phyloP scores from a whole-genome alignment of 176 grass and related monocot species.

The Aegilops tauschii region DNA sequence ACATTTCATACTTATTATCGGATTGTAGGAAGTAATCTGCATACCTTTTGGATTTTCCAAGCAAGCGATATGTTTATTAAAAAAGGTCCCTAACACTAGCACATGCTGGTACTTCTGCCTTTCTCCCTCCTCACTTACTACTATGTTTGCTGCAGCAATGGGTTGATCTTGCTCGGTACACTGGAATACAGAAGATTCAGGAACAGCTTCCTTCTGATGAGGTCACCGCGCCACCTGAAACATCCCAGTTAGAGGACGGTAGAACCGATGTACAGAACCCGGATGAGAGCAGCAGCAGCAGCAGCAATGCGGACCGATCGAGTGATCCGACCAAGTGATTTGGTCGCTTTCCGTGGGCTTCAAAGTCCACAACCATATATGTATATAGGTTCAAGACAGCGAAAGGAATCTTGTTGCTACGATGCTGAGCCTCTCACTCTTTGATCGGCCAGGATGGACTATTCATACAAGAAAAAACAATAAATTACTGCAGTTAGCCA shows the following conservation, averaged over 20 bases:
- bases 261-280: constrained; percentile 42
- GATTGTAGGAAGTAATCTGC: neutral
- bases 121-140: neutral
- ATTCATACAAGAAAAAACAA: neutral
- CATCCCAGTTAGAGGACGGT: constrained; percentile 44
- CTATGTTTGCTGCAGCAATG: constrained; percentile 77
- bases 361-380: constrained; percentile 7
- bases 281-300: constrained; percentile 44
- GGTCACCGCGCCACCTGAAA: constrained; percentile 38
- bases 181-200: constrained; percentile 62
- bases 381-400: neutral
- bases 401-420: neutral
- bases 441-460: neutral
- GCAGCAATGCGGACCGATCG: constrained; percentile 25
- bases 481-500: neutral
- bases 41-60: neutral
- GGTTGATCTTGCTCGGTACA: constrained; percentile 92
- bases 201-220: constrained; percentile 36
- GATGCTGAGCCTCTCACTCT: neutral
- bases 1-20: neutral
- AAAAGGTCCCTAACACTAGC: neutral
- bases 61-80: neutral
- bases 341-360: neutral
- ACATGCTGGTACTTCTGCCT: neutral
- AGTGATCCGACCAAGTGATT: constrained; percentile 33